Evolutionary conservation across 2,329 filamentous ascomycete genomes (phyloP).

Genomic region (Cladosporium sphaerospermum): DNA sequence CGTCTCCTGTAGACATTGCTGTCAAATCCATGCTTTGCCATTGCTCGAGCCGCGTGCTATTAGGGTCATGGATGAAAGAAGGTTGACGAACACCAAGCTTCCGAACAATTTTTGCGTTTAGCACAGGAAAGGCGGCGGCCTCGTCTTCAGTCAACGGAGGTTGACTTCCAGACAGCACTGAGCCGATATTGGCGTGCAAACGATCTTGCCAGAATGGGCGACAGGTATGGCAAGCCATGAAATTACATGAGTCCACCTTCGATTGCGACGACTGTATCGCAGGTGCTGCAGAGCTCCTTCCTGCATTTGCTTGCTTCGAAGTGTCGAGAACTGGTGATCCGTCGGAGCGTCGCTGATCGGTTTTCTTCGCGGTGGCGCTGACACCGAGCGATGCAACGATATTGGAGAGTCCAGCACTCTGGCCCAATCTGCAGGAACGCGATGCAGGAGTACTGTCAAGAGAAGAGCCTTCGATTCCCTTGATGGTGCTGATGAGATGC

Average conservation of each 20-base stretch:
- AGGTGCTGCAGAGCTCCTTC: not conserved
- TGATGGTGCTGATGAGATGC: conserved; percentile 26
- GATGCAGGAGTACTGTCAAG: not conserved
- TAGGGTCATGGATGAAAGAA: conserved; percentile 1
- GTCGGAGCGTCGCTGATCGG: not conserved
- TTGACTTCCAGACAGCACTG: conserved; percentile 34
- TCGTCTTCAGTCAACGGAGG: conserved; percentile 30
- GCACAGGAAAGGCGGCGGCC: conserved; percentile 28
- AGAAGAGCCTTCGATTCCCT: conserved; percentile 11
- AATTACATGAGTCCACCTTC: conserved; percentile 32
- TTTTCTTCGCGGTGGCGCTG: conserved; percentile 12
- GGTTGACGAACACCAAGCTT: conserved; percentile 28
- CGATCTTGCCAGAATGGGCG: conserved; percentile 46
- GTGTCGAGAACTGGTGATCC: not conserved
- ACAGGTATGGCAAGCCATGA: conserved; percentile 45
- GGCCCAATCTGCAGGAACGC: not conserved
- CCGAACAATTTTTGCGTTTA: conserved; percentile 31
- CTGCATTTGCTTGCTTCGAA: not conserved
- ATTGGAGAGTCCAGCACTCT: conserved; percentile 9
- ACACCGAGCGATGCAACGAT: conserved; percentile 24
- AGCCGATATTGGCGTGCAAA: conserved; percentile 39
- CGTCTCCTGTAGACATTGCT: conserved; percentile 16
- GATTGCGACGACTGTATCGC: not conserved
- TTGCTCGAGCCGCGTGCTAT: conserved; percentile 1
- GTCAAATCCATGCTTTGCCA: conserved; percentile 25